These are phyloP conservation scores for Orbilia brochopaga DNA, from an alignment of 2,329 filamentous ascomycete species.

Conservation along the genomic window DNA sequence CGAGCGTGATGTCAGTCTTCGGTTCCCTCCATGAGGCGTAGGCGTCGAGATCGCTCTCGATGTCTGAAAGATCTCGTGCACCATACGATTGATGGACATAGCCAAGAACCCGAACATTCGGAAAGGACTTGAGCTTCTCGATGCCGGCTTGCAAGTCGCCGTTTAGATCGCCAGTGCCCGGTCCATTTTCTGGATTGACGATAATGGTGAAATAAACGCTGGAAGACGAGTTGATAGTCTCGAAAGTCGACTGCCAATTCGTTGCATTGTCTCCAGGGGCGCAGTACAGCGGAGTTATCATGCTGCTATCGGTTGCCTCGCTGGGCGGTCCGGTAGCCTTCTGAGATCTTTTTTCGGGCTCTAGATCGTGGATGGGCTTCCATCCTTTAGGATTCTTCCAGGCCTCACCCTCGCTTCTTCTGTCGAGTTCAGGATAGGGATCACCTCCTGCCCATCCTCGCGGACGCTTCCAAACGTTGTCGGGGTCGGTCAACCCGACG, in stretches of 20 bases:
- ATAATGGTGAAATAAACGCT: slow-evolving; percentile 36
- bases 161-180: slow-evolving; percentile 19
- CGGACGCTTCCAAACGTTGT: slow-evolving; percentile 15
- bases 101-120: slow-evolving; percentile 30
- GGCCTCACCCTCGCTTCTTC: background rate
- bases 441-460: slow-evolving; percentile 18
- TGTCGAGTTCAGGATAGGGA: slow-evolving; percentile 1
- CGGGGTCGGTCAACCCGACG: background rate
- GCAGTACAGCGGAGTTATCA: slow-evolving; percentile 33
- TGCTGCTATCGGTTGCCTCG: slow-evolving; percentile 24
- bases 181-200: slow-evolving; percentile 35
- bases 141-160: slow-evolving; percentile 40
- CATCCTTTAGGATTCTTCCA: slow-evolving; percentile 32
- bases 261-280: slow-evolving; percentile 28
- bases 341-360: background rate
- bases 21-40: slow-evolving; percentile 29
- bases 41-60: slow-evolving; percentile 19
- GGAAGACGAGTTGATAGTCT: slow-evolving; percentile 24
- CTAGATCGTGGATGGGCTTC: slow-evolving; percentile 12
- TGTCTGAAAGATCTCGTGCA: background rate
- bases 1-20: slow-evolving; percentile 24
- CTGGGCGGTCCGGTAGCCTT: slow-evolving; percentile 3
- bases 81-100: slow-evolving; percentile 44
- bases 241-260: slow-evolving; percentile 28
- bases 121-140: slow-evolving; percentile 38